Base-by-base conservation (phyloP, 2,329 filamentous ascomycete genomes). In the Sarocladium oryzae region DNA sequence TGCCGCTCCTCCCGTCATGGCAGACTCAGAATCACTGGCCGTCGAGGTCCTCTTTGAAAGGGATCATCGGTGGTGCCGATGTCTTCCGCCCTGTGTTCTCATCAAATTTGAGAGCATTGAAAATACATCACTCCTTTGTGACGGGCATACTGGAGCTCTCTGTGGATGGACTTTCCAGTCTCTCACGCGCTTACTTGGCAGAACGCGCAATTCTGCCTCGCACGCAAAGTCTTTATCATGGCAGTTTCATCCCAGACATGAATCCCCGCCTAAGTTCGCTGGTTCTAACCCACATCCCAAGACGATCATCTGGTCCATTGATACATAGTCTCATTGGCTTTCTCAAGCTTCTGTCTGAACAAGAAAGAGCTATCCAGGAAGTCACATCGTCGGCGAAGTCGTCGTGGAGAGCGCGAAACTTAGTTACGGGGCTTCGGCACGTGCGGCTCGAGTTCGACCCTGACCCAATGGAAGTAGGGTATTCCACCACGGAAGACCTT, bases 71-170 rank as follows among this genome's bases (percentile, higher is more conserved):
- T 7, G 64, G 66, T 4, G 64, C 71, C 1, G 69, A 79, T 56
- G 56, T 76, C 8, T 73, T 81, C 51, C 71, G 79, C 0, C 78
- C 79, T 0, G 72, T 76, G 0, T 64, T 77, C 49, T 78, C 76
- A 1, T 73, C 75, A 1, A 78, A 78, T 55, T 65, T 84, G 4
- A 72, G 75, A 28, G 66, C 66, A 1, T 63, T 84, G 2, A 72
- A 75, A 11, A 66, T 82, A 5, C 81, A 85, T 49, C 81, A 85
- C 59, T 84, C 80, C 0, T 56, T 83, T 2, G 71, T 84, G 5
- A 85, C 81, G 0, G 70, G 73, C 36, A 68, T 79, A 8, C 76
- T 75, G 2, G 74, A 72, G 0, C 55, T 81, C 3, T 54, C 66
- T 4, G 62, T 68, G 7, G 62, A 68, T 1, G 64, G 63, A 9